Base-by-base conservation (phyloP, 371 early-diverging fungal genomes). In the Mortierella sp. region DNA sequence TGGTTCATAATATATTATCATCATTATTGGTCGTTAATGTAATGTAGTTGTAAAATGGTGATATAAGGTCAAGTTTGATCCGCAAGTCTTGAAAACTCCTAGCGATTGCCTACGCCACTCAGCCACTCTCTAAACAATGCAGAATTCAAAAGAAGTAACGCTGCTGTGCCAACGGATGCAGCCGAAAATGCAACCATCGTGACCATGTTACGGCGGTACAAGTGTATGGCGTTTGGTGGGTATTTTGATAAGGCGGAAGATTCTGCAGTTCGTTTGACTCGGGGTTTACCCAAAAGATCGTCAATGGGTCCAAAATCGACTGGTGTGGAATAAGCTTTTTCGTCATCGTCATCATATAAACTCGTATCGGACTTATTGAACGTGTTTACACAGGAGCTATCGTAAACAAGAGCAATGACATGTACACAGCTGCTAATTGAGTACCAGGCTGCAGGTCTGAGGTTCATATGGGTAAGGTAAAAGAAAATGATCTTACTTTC, bases 141-240 rank as follows among this genome's bases (percentile, higher is more conserved):
- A 8, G 81, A 69, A 62, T 85, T 86, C 40, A 85, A 65, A 43
- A 86, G 75, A 10, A 85, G n/a, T 13, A 88, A 47, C 1, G 84
- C 78, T 1, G 85, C 47, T 11, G 85, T 78, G 1, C 86, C 84
- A 57, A 86, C 68, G 7, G 85, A 83, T 3, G 86, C 87, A 13
- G 85, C 83, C 5, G 81, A 80, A 32, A 87, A 41, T 2, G 85
- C 86, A 0, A 84, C 69, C 60, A 86, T 63, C 0, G 85, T 69
- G 55, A 76, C 65, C 47, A 85, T 70, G 58, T 82, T 77, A 10
- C 69, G 66, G 15, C 65, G 72, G 21, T 74, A 82, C 13, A 70
- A 63, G 15, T 59, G 53, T 19, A 70, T 3, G 1, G 74, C 53
- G 19, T 24, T 57, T 24, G 43, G 28, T 0, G 72, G 58, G 45